A percentile compares a stretch with the other conserved stretches of the same genome.
phyloP scores from a whole-genome alignment of 1,284 basidiomycete genomes.

The Leccinum solheimii region DNA sequence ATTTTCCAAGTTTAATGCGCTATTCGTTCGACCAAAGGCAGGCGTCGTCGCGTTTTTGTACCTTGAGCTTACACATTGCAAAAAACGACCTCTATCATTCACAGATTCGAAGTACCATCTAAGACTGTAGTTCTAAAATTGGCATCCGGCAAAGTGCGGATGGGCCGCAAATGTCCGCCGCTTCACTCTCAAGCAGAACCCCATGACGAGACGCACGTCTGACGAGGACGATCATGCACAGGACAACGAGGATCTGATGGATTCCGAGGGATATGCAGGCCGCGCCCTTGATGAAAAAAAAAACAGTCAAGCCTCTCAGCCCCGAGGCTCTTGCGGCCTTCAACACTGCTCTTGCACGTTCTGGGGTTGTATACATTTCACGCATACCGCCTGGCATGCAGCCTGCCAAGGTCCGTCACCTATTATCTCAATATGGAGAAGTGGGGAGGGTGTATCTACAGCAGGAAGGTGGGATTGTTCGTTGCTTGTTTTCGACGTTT shows the following conservation, averaged over 20 bases:
- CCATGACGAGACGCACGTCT: too few relatives aligned
- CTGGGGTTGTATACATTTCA: constrained; percentile 93
- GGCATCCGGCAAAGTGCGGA: not conserved
- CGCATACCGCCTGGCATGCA: constrained; percentile 99
- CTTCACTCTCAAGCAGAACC: too few relatives aligned
- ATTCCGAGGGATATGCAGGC: constrained; percentile 57
- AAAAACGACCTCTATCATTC: too few relatives aligned
- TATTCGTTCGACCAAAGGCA: too few relatives aligned
- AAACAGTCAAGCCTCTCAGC: constrained; percentile 68
- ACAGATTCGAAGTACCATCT: too few relatives aligned
- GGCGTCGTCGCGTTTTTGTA: too few relatives aligned
- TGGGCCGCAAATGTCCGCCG: too few relatives aligned
- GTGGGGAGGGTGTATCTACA: constrained; percentile 87
- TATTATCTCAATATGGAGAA: constrained; percentile 84
- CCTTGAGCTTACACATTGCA: too few relatives aligned
- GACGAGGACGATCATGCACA: not conserved
- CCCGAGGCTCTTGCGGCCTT: constrained; percentile 71
- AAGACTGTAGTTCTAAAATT: constrained; percentile 7
- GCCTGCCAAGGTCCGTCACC: constrained; percentile 92
- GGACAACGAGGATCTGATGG: constrained; percentile 46
- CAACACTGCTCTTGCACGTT: constrained; percentile 64
- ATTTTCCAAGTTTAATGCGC: too few relatives aligned
- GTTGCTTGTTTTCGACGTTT: not conserved
- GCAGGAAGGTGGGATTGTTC: constrained; percentile 66
- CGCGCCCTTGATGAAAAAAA: constrained; percentile 43